A percentile compares a stretch with the other conserved stretches of the same genome.
Conservation (phyloP, 2,329 filamentous ascomycete genomes). For the Alternaria rosae region DNA sequence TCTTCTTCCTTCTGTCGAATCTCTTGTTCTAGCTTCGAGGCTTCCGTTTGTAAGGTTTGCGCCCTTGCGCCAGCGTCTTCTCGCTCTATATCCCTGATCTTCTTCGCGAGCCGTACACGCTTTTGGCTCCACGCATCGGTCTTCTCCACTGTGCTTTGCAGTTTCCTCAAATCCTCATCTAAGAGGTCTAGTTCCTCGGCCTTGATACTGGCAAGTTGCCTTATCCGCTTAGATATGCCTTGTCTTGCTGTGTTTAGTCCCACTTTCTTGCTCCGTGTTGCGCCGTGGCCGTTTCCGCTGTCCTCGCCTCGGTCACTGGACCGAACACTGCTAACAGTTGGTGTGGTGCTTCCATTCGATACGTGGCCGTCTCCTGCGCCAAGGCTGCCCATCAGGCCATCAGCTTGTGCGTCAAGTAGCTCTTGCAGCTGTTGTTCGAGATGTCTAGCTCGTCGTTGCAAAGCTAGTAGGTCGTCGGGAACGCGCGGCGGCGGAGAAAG, state of each 20-base stretch:
- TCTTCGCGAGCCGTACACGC: constrained; percentile 61
- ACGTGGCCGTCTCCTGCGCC: constrained; percentile 50
- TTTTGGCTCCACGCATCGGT: constrained; percentile 67
- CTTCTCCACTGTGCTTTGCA: constrained; percentile 65
- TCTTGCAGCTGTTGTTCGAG: constrained; percentile 66
- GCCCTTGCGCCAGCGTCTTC: constrained; percentile 66
- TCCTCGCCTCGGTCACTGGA: constrained; percentile 38
- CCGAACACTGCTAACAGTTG: constrained; percentile 53
- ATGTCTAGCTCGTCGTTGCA: constrained; percentile 61
- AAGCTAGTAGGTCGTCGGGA: constrained; percentile 55
- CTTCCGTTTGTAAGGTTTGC: constrained; percentile 59
- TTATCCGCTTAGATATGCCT: constrained; percentile 69
- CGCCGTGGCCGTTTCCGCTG: constrained; percentile 22
- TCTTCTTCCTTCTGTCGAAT: constrained; percentile 72
- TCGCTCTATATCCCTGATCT: constrained; percentile 63
- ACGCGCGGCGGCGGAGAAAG: constrained; percentile 38
- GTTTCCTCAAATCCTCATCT: constrained; percentile 62
- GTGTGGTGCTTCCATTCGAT: constrained; percentile 60
- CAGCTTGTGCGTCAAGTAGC: constrained; percentile 67
- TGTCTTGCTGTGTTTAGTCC: constrained; percentile 69
- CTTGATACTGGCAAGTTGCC: constrained; percentile 70
- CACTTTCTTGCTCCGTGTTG: constrained; percentile 59
- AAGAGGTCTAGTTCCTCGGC: constrained; percentile 71
- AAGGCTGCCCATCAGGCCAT: constrained; percentile 62
- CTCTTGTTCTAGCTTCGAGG: constrained; percentile 64